phyloP scores from a whole-genome alignment of 176 grass and related monocot genomes.

The Luzula sylvatica region DNA sequence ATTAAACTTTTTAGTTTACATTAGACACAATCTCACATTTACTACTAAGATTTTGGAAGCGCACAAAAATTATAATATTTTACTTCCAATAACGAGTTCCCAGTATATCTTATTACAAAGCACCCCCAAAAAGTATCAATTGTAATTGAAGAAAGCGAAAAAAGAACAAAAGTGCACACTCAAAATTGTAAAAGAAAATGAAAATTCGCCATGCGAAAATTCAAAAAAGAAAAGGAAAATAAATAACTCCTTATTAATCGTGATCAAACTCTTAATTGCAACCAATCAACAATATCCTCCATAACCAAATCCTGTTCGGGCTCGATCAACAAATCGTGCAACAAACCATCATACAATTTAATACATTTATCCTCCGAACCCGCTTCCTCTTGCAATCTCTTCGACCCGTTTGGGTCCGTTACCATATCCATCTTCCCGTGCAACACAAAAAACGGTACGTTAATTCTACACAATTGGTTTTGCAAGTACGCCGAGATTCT shows the following conservation, averaged over 20 bases:
- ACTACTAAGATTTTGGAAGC: no score
- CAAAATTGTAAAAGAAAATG: no score
- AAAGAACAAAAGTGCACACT: no score
- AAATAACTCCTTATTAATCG: neutral
- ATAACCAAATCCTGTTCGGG: slow-evolving; percentile 56
- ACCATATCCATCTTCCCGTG: slow-evolving; percentile 60
- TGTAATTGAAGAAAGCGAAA: no score
- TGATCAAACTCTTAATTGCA: slow-evolving; percentile 30
- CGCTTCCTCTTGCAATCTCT: slow-evolving; percentile 37
- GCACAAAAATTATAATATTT: no score
- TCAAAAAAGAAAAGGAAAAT: no score
- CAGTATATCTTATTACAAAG: no score
- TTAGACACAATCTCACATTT: no score
- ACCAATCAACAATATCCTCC: slow-evolving; percentile 58
- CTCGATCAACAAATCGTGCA: slow-evolving; percentile 86
- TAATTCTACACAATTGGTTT: slow-evolving; percentile 32
- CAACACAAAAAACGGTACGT: slow-evolving; percentile 48
- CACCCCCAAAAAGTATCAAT: no score
- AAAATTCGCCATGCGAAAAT: no score
- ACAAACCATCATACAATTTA: slow-evolving; percentile 41
- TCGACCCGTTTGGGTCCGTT: slow-evolving; percentile 54
- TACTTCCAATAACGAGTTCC: no score
- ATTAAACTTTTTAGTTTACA: no score
- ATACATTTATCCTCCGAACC: slow-evolving; percentile 49
- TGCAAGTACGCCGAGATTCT: slow-evolving; percentile 48